Conservation (phyloP, 371 early-diverging fungal species). For the Apophysomyces variabilis region DNA sequence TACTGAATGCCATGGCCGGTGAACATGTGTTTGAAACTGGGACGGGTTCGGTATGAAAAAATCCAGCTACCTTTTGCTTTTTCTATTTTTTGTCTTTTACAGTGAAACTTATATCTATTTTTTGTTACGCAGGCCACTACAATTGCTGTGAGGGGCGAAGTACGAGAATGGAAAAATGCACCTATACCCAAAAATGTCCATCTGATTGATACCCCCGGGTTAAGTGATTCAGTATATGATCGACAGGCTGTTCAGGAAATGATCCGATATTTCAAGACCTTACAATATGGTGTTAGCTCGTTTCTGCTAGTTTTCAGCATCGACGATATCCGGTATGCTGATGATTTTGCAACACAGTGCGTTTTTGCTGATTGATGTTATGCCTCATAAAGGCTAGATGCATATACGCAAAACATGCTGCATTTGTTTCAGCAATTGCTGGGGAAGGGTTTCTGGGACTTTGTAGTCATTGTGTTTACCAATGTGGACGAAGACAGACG, state of each 20-base stretch:
- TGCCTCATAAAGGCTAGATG: conserved; percentile 50
- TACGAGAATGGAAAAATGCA: conserved; percentile 43
- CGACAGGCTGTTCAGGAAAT: conserved; percentile 58
- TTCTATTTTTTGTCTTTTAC: too few relatives aligned
- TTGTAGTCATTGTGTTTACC: conserved; percentile 65
- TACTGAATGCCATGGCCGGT: conserved; percentile 52
- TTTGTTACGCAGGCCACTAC: conserved; percentile 36
- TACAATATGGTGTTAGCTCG: conserved; percentile 63
- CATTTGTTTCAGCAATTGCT: conserved; percentile 58
- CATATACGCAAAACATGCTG: conserved; percentile 66
- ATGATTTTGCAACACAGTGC: neutral
- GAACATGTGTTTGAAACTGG: conserved; percentile 49
- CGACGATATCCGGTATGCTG: conserved; percentile 46
- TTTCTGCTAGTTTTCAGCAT: conserved; percentile 66
- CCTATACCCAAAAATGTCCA: conserved; percentile 35
- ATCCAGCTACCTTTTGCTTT: neutral
- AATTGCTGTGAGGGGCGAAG: conserved; percentile 28
- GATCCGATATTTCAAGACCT: conserved; percentile 60
- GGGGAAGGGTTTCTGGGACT: conserved; percentile 66
- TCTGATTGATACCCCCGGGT: conserved; percentile 59
- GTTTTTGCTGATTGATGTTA: neutral
- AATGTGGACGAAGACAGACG: conserved; percentile 63
- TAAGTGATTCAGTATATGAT: conserved; percentile 59
- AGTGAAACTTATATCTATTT: neutral
- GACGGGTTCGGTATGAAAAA: conserved; percentile 32